A percentile compares a stretch with the other conserved stretches of the same genome.
phyloP scores from a whole-genome alignment of 805 yeast species.

The Debaryomyces castellii region DNA sequence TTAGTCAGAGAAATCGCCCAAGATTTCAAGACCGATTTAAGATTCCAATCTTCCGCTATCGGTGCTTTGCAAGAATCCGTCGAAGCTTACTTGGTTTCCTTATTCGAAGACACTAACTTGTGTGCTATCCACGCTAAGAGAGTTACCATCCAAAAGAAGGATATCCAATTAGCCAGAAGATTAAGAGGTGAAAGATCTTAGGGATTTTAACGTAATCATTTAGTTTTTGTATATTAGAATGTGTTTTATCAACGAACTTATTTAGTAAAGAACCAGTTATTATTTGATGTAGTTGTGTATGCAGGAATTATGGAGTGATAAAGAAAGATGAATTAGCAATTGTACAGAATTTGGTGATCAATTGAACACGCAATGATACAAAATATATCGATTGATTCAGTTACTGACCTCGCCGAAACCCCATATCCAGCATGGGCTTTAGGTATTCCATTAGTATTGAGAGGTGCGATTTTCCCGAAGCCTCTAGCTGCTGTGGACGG shows the following conservation, averaged over 20 bases:
- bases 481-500: slow-evolving; percentile 15
- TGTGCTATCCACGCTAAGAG: slow-evolving; percentile 51
- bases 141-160: slow-evolving; percentile 49
- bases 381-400: neutral
- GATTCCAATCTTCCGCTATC: slow-evolving; percentile 48
- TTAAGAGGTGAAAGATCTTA: slow-evolving; percentile 50
- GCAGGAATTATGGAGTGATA: neutral
- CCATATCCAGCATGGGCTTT: slow-evolving; percentile 23
- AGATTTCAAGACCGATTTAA: slow-evolving; percentile 47
- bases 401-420: slow-evolving; percentile 6
- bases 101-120: slow-evolving; percentile 48
- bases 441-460: slow-evolving; percentile 12
- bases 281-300: neutral
- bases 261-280: neutral
- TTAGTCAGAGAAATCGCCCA: slow-evolving; percentile 49
- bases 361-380: neutral
- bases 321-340: too few species aligned
- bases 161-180: slow-evolving; percentile 49
- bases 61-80: slow-evolving; percentile 50
- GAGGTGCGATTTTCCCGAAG: slow-evolving; percentile 11
- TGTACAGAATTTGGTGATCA: too few species aligned
- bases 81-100: slow-evolving; percentile 47
- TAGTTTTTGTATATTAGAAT: slow-evolving; percentile 9
- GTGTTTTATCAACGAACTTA: slow-evolving; percentile 1
- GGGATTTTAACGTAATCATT: slow-evolving; percentile 4